Evolutionary conservation across 2,329 filamentous ascomycete genomes (phyloP), one percentile per base, ranked within the genome.

Genomic region (Cladophialophora bantiana): DNA sequence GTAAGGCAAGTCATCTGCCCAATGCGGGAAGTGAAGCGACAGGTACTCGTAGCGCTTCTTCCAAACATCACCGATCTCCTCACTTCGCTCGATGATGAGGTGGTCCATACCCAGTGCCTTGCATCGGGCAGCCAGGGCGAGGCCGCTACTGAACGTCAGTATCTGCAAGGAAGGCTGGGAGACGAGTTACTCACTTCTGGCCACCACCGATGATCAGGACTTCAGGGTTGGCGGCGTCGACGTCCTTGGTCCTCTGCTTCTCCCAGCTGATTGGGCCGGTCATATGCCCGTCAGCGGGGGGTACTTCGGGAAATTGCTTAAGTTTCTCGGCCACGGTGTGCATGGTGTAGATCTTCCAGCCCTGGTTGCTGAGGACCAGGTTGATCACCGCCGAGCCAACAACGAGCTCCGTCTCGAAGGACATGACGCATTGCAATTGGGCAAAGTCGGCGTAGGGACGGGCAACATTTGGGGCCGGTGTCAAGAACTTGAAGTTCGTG

Each of bases 331-430:
- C 74, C 15, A 75, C 77, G 1, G 77, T 77, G 66, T 78, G 75
- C 72, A 78, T 73, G 2, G 74, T 76, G 64, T 76, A 78, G 20
- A 78, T 75, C 64, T 68, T 77, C 75, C 75, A 78, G 35, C 77
- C 77, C 35, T 74, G 68, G 50, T 73, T 68, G 26, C 76, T 77
- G 3, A 77, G 67, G 2, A 78, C 73, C 12, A 73, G 74, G 62
- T 78, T 78, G 53, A 76, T 72, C 2, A 77, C 71, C 5, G 75
- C 75, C 3, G 74, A 75, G 5, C 75, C 73, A 10, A 58, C 53
- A 7, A 63, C 66, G 53, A 76, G 50, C 35, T 77, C 73, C 2
- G 77, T 78, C 64, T 77, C 74, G 48, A 77, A 77, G 5, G 72
- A 74, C 4, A 76, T 65, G 52, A 77, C 69, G 35, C 77, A 74